Base-by-base conservation (phyloP, 2,329 filamentous ascomycete species). In the Xylaria sp. region DNA sequence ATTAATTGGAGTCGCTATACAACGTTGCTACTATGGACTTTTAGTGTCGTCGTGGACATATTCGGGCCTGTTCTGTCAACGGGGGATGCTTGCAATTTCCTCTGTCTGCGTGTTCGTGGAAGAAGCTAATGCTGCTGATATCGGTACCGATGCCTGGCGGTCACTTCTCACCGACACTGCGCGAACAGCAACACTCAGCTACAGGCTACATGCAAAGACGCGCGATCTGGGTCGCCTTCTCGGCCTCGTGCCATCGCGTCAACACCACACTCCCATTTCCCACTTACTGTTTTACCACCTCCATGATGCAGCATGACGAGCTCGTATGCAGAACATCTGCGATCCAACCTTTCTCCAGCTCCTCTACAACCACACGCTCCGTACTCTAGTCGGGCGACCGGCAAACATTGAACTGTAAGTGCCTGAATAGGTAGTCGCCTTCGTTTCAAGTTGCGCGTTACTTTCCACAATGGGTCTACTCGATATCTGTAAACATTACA, bases 251-350 rank as follows among this genome's bases (percentile, higher is more conserved):
- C 49, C 56, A 62, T 64, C 31, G 36, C 56, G 11, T 49, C 44
- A 42, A 61, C 42, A 65, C 60, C 57, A 57, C 64, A 44, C 15
- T 33, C 40, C 28, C 33, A 42, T 44, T 59, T 40, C 31, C 17
- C 33, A 28, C 60, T 26, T 20, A 9, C 36, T 26, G 38, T 36
- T 36, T 51, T 53, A 48, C 67, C 67, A 38, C 63, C 59, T 57
- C 42, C 67, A 44, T 58, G 6, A 67, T 71, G 69, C 69, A 67
- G 33, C 42, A 71, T 71, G 64, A 64, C 67, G 67, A 63, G 31
- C 51, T 51, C 40, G n/a, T 62, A 70, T 70, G 67, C 67, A 58
- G 56, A 65, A 61, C 67, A 70, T 67, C 59, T 67, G 56, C 67
- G 56, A 44, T 54, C 48, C 63, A 44, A 66, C 59, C 15, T 44